Base-by-base conservation (phyloP, 352 stramenopile genomes). In the Pythium oligandrum region DNA sequence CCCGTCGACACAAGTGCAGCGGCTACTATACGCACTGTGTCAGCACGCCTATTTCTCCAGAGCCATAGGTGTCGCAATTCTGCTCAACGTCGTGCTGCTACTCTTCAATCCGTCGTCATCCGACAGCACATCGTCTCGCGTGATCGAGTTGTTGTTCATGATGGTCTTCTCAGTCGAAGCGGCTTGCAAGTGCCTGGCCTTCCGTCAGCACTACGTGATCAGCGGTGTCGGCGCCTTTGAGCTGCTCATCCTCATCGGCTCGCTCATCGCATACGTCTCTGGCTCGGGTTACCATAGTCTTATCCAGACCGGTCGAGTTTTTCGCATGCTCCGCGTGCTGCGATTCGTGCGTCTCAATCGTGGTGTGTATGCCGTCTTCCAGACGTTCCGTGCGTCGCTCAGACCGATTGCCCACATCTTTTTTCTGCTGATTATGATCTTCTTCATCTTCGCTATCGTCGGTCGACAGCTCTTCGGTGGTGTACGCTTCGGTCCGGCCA, bases 371-470 rank as follows among this genome's bases (percentile, higher is more conserved):
- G 77, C 78, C 1, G 75, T 91, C 30, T 91, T 86, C 51, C 81
- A 88, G 60, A 91, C 81, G 0, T 91, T 91, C 43, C 68, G 78
- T 11, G 78, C 78, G 4, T 87, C 74, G 6, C 55, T 91, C 36
- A 67, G 71, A 51, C 77, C 81, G 6, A 78, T 89, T 42, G 74
- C 61, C 8, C 75, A 91, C 63, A 88, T 89, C 51, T 89, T 89
- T 63, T 89, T 89, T 40, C 68, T 91, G 62, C 78, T 91, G 51
- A 77, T 86, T 50, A 80, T 86, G 68, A 83, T 89, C 51, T 86
- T 88, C 61, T 91, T 87, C 66, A 88, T 91, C 61, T 91, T 89
- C 40, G 78, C 81, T 10, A 74, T 87, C 17, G 66, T 91, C 26
- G 81, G 74, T 4, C 74, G 78, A 0, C 80, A 91, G 68, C 74